Percentiles rank a stretch among this genome's conserved stretches.
Conservation (phyloP, 2,329 filamentous ascomycete species). For the Pseudogymnoascus verrucosus region DNA sequence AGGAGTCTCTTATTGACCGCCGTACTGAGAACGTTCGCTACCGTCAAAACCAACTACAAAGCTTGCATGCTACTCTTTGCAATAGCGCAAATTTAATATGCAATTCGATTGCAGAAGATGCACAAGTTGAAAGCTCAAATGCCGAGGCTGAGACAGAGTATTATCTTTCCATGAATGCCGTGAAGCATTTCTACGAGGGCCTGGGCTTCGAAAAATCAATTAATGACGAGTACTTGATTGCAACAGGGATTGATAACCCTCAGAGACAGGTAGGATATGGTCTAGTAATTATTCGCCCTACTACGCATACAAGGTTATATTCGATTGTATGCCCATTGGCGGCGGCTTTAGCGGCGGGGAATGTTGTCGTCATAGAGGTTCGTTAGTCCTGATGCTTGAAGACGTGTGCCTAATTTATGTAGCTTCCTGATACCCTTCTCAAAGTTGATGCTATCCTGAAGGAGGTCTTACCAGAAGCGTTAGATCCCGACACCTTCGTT, state of each 20-base stretch:
- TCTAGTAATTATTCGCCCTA: slow-evolving; percentile 41
- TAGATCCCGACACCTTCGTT: slow-evolving; percentile 42
- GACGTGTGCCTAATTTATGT: not conserved
- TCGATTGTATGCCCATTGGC: slow-evolving; percentile 36
- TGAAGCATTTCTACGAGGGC: slow-evolving; percentile 33
- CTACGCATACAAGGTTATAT: slow-evolving; percentile 40
- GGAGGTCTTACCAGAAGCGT: slow-evolving; percentile 30
- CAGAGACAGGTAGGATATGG: slow-evolving; percentile 30
- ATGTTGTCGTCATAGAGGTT: slow-evolving; percentile 43
- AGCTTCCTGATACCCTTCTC: slow-evolving; percentile 19
- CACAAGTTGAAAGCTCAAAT: slow-evolving; percentile 18
- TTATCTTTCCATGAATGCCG: slow-evolving; percentile 31
- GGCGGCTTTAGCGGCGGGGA: slow-evolving; percentile 42
- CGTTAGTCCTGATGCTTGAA: slow-evolving; percentile 11
- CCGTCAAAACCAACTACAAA: slow-evolving; percentile 37
- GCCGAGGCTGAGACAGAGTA: slow-evolving; percentile 36
- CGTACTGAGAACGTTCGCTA: slow-evolving; percentile 38
- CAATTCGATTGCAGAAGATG: slow-evolving; percentile 34
- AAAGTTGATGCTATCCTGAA: slow-evolving; percentile 33
- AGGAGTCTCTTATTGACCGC: slow-evolving; percentile 34
- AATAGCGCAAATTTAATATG: slow-evolving; percentile 29
- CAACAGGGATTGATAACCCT: slow-evolving; percentile 32
- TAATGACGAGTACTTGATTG: slow-evolving; percentile 35
- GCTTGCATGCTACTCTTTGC: slow-evolving; percentile 33
- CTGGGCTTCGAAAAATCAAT: slow-evolving; percentile 33